Percentiles rank a stretch among this genome's conserved stretches.
Conservation (phyloP, 2,329 filamentous ascomycete species). For the Colletotrichum eremochloae region DNA sequence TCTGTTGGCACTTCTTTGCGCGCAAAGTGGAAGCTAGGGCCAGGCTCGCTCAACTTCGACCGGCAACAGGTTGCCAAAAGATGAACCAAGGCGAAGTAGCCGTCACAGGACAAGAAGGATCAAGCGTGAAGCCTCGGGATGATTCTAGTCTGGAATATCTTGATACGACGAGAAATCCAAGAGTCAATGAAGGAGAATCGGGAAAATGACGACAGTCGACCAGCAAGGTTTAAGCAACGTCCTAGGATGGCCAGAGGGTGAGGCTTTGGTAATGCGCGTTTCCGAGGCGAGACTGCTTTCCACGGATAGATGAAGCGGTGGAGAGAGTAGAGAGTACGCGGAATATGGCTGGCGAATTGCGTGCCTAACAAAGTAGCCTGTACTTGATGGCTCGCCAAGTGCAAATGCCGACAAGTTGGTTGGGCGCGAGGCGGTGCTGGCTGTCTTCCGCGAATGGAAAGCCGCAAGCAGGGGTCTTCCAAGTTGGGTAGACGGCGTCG, state of each 20-base stretch:
- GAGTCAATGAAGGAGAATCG: not conserved
- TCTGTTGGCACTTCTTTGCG: slow-evolving; percentile 13
- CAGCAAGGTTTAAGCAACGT: slow-evolving; percentile 18
- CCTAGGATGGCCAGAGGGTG: slow-evolving; percentile 7
- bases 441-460: slow-evolving; percentile 38
- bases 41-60: slow-evolving; percentile 25
- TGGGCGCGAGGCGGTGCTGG: slow-evolving; percentile 38
- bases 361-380: slow-evolving; percentile 11
- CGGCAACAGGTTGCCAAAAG: slow-evolving; percentile 24
- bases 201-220: slow-evolving; percentile 21
- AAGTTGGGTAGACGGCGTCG: slow-evolving; percentile 14
- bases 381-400: slow-evolving; percentile 25
- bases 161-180: slow-evolving; percentile 26
- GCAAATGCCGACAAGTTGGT: slow-evolving; percentile 14
- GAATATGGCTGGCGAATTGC: not conserved
- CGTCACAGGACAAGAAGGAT: slow-evolving; percentile 6
- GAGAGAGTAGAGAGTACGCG: slow-evolving; percentile 32
- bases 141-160: slow-evolving; percentile 19
- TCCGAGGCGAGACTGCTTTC: slow-evolving; percentile 24
- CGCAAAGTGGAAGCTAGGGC: slow-evolving; percentile 18
- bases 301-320: not conserved
- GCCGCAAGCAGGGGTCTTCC: slow-evolving; percentile 38
- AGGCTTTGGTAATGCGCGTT: slow-evolving; percentile 35
- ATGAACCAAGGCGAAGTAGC: slow-evolving; percentile 4
- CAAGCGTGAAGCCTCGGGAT: slow-evolving; percentile 9